Percentiles rank a stretch among this genome's conserved stretches.
Evolutionary conservation across 2,329 filamentous ascomycete genomes (phyloP).

Genomic region (Chaetothyriales sp.): DNA sequence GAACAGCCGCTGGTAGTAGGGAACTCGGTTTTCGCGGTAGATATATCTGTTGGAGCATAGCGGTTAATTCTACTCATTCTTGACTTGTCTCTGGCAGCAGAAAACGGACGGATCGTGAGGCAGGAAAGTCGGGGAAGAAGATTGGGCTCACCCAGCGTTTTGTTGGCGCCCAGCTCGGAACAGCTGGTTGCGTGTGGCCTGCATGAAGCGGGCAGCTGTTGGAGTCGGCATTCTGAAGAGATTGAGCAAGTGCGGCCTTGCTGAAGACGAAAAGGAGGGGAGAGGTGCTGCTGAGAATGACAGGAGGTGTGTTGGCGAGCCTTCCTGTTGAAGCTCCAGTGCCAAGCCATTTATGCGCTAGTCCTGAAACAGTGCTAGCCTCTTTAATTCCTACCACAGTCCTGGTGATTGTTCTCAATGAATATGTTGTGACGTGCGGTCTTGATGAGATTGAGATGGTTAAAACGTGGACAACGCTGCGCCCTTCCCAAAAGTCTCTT

Average conservation of each 20-base stretch:
- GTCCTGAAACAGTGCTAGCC: not conserved
- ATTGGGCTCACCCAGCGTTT: slow-evolving; percentile 10
- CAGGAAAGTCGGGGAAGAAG: not conserved
- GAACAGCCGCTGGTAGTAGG: slow-evolving; percentile 51
- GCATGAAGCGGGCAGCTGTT: slow-evolving; percentile 18
- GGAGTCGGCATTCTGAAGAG: slow-evolving; percentile 16
- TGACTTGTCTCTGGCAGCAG: not conserved
- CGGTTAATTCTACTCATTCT: not conserved
- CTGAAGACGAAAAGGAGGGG: slow-evolving; percentile 1
- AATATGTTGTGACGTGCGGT: not conserved
- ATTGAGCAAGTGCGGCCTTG: not conserved
- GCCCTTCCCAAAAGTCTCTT: not conserved
- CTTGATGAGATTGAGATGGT: not conserved
- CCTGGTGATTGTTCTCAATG: too few relatives aligned
- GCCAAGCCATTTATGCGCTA: not conserved
- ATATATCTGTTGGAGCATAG: slow-evolving; percentile 29
- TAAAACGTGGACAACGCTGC: not conserved
- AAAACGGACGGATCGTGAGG: not conserved
- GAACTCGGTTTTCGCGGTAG: slow-evolving; percentile 53
- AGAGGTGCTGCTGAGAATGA: not conserved
- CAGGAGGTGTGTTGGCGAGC: not conserved
- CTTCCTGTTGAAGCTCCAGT: slow-evolving; percentile 1
- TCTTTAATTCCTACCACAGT: not conserved
- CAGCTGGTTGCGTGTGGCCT: slow-evolving; percentile 15
- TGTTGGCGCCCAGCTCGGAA: slow-evolving; percentile 13